Conservation (phyloP, 2,329 filamentous ascomycete species). For the Aschersonia sp. region DNA sequence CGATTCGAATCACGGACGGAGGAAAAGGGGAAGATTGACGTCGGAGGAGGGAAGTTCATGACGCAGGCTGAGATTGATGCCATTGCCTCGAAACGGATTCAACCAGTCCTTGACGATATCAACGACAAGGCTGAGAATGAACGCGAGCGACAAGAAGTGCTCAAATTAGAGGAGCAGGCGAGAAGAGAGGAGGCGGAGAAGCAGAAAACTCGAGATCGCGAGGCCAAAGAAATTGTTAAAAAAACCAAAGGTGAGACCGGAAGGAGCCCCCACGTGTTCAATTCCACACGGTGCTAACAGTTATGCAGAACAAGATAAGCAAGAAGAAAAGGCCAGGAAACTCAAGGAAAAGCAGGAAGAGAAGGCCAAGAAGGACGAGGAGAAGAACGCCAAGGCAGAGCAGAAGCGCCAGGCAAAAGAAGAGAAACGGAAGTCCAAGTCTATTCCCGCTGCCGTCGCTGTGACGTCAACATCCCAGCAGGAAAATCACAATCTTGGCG, state of each 20-base stretch:
- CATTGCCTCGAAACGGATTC: constrained; percentile 62
- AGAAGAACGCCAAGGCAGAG: constrained; percentile 36
- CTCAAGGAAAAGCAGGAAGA: constrained; percentile 6
- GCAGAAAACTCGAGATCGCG: constrained; percentile 34
- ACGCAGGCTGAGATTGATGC: constrained; percentile 64
- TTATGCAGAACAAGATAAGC: constrained; percentile 29
- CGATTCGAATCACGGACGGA: constrained; percentile 47
- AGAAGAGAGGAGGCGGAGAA: constrained; percentile 35
- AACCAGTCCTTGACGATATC: constrained; percentile 77
- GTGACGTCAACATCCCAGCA: background rate
- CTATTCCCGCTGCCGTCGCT: constrained; percentile 7
- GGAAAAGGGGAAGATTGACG: constrained; percentile 42
- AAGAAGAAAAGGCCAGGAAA: constrained; percentile 16
- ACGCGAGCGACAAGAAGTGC: constrained; percentile 50
- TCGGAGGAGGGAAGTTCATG: constrained; percentile 72
- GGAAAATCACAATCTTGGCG: constrained; percentile 1
- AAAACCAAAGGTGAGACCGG: constrained; percentile 41
- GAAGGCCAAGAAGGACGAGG: constrained; percentile 31
- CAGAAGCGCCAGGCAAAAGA: constrained; percentile 26
- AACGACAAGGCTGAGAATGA: constrained; percentile 62
- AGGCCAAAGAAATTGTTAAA: constrained; percentile 37
- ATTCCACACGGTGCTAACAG: background rate
- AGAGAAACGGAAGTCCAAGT: constrained; percentile 33
- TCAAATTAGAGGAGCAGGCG: constrained; percentile 44
- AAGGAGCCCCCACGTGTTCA: too few relatives aligned